Base-by-base conservation (phyloP, 805 yeast genomes). In the Hanseniaspora hatyaiensis region DNA sequence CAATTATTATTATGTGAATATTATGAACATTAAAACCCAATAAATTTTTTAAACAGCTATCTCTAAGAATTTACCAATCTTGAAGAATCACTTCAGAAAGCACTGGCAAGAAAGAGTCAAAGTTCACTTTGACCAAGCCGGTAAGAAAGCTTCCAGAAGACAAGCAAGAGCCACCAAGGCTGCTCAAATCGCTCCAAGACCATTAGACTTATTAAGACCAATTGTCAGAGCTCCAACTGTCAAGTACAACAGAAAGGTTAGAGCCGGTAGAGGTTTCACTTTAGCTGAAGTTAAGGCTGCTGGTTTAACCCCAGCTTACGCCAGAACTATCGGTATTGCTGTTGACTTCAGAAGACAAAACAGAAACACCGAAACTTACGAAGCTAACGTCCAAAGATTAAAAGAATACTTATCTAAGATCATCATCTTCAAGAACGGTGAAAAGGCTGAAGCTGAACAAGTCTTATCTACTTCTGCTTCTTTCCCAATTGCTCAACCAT, bases 101-200 rank as follows among this genome's bases (percentile, higher is more conserved):
- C 89, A 89, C 95, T 92, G 98, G 98, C 97, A 92, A 78, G 95
- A 86, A 75, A 85, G 97, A 70, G 99, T 92, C 80, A 85, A 78
- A 72, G 96, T 86, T 66, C 98, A 94, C 87, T 83, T 92, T 70
- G 96, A 92, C 89, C 98, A 92, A 80, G 96, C 98, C 68, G 98
- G 98, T 72, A 87, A 89, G 82, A 92, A 92, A 82, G 87, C 75
- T 67, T 80, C 94, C 59, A 87, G 98, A 82, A 83, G 98, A 77
- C 76, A 74, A 60, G 82, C 95, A 60, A 86, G 98, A 76, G 82
- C 84, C 68, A 65, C 81, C 64, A 88, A 83, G 78, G 95, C 96
- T 64, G 95, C 96, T 64, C 75, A 75, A 69, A 73, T 82, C 63
- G 97, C 98, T 65, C 98, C 98, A 75, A 88, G 84, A 70, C 98